These are phyloP conservation scores for Hysterium pulicare DNA, from an alignment of 2,329 filamentous ascomycete species.

Conservation along the genomic window DNA sequence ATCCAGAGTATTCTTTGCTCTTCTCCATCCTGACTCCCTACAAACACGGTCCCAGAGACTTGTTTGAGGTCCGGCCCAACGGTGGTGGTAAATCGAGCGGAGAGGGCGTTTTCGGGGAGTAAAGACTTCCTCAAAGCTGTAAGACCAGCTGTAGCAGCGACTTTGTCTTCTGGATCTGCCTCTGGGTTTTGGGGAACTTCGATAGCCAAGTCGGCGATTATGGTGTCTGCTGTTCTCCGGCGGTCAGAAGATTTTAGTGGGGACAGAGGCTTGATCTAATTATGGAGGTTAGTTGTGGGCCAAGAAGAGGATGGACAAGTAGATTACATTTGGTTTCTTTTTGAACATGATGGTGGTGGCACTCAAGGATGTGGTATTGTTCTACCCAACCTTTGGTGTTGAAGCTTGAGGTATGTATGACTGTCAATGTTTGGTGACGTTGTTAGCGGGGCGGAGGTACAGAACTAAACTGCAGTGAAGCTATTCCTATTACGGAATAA, in stretches of 20 bases:
- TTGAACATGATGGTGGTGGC: constrained; percentile 53
- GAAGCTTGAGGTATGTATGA: neutral
- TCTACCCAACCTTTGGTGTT: too few species aligned
- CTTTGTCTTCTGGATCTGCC: constrained; percentile 41
- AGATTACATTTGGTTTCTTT: constrained; percentile 57
- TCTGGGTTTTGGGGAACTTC: constrained; percentile 40
- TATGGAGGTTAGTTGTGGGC: constrained; percentile 3
- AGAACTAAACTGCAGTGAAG: too few species aligned
- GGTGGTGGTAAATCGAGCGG: constrained; percentile 64
- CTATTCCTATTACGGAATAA: too few species aligned
- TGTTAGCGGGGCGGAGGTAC: neutral
- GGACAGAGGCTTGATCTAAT: constrained; percentile 63
- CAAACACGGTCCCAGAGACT: constrained; percentile 63
- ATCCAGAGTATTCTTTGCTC: constrained; percentile 64
- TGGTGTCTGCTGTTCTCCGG: constrained; percentile 63
- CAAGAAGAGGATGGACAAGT: neutral
- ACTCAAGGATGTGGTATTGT: neutral
- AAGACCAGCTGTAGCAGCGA: constrained; percentile 42
- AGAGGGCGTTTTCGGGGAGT: constrained; percentile 60
- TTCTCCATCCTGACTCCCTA: constrained; percentile 52
- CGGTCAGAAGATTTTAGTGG: constrained; percentile 66
- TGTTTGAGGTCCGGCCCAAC: constrained; percentile 59
- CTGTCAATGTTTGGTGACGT: neutral
- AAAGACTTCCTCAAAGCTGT: constrained; percentile 57
- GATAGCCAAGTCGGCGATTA: constrained; percentile 61